Conservation (phyloP, 176 grass and related monocot species). For the Miscanthus lutarioriparius region DNA sequence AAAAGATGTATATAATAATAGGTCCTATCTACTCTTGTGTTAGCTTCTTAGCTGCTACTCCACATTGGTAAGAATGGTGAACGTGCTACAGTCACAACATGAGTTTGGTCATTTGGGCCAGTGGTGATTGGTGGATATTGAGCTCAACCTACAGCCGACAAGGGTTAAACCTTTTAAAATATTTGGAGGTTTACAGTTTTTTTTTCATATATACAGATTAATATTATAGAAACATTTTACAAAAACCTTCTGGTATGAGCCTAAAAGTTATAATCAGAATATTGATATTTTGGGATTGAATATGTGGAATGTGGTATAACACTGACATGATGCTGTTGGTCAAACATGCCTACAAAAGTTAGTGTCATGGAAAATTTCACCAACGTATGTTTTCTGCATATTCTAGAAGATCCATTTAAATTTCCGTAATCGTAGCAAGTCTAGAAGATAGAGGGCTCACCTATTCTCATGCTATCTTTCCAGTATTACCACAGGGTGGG, state of each 20-base stretch:
- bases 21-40: not conserved
- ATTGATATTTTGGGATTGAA: not conserved
- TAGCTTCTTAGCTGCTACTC: not conserved
- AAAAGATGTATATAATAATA: not conserved
- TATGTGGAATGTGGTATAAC: not conserved
- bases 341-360: conserved; percentile 14
- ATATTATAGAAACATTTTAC: not conserved
- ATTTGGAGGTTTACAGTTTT: not conserved
- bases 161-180: not conserved
- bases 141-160: not conserved
- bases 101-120: not conserved
- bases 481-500: conserved; percentile 39
- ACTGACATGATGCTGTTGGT: conserved; percentile 8
- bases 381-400: conserved; percentile 2
- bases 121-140: not conserved
- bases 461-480: conserved; percentile 26
- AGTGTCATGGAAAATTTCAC: conserved; percentile 1
- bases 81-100: not conserved
- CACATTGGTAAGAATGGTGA: not conserved
- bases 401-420: conserved; percentile 4
- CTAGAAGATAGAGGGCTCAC: conserved; percentile 29
- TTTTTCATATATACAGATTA: not conserved
- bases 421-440: not conserved
- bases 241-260: not conserved
- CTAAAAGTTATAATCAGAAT: not conserved